Conservation (phyloP, 2,329 filamentous ascomycete genomes). For the Penicillium olsonii region DNA sequence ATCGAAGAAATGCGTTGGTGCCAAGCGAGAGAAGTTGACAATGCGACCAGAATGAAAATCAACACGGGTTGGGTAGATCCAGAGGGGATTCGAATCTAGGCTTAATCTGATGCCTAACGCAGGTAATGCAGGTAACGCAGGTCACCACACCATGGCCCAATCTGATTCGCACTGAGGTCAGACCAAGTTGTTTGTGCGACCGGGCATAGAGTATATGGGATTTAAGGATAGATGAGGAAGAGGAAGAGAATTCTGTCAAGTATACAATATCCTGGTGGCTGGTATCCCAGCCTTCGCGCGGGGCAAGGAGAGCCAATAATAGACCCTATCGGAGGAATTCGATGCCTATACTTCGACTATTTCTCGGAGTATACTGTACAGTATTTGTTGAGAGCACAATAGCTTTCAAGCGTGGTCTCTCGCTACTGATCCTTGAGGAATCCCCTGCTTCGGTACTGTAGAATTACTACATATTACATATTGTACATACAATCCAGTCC, state of each 20-base stretch:
- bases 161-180: constrained; percentile 4
- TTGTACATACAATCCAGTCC: no score
- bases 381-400: no score
- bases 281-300: constrained; percentile 31
- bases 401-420: no score
- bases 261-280: constrained; percentile 33
- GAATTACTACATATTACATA: no score
- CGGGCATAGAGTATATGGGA: background rate
- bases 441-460: no score
- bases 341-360: background rate
- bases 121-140: constrained; percentile 4
- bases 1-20: background rate
- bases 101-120: constrained; percentile 18
- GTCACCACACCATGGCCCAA: constrained; percentile 19
- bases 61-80: constrained; percentile 10
- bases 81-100: background rate
- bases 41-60: constrained; percentile 14
- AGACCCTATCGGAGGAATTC: background rate
- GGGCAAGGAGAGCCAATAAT: constrained; percentile 11
- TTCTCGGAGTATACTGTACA: no score
- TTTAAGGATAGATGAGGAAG: constrained; percentile 5
- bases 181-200: constrained; percentile 2
- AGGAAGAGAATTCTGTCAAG: constrained; percentile 3
- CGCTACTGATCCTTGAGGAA: no score
- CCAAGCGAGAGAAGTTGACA: constrained; percentile 8